Evolutionary conservation across 2,329 filamentous ascomycete species (phyloP).

Genomic region (Graphilbum fragrans): DNA sequence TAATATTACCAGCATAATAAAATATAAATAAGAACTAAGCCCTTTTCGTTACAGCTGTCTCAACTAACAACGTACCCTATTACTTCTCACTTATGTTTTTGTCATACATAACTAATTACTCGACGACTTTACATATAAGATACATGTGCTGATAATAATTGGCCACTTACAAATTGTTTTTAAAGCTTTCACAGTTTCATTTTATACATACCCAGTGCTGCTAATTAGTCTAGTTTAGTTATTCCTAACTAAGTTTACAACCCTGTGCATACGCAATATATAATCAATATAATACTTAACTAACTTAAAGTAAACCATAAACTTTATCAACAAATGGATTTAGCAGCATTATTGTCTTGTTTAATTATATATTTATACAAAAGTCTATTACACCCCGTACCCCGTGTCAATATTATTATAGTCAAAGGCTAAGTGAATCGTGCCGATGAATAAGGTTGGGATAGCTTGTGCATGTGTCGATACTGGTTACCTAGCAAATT

Average conservation of each 20-base stretch:
- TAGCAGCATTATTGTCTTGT: background rate
- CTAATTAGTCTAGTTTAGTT: background rate
- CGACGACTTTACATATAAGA: no score
- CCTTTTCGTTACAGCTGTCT: no score
- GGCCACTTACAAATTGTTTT: background rate
- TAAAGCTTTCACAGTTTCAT: background rate
- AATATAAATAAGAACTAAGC: background rate
- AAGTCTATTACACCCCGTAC: no score
- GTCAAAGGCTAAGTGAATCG: no score
- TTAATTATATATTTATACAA: background rate
- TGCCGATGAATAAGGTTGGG: no score
- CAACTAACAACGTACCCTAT: no score
- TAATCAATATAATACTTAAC: background rate
- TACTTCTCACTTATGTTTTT: no score
- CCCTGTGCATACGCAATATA: background rate
- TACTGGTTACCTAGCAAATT: no score
- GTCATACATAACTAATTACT: no score
- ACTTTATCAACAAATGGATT: background rate
- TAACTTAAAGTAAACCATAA: background rate
- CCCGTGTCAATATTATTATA: no score
- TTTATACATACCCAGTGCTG: background rate
- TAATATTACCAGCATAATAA: background rate
- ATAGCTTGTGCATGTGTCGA: no score
- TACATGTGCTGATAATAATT: no score
- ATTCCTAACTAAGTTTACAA: background rate